phyloP scores from a whole-genome alignment of 148 eudicot species.

The Rhododendron mucronatum region DNA sequence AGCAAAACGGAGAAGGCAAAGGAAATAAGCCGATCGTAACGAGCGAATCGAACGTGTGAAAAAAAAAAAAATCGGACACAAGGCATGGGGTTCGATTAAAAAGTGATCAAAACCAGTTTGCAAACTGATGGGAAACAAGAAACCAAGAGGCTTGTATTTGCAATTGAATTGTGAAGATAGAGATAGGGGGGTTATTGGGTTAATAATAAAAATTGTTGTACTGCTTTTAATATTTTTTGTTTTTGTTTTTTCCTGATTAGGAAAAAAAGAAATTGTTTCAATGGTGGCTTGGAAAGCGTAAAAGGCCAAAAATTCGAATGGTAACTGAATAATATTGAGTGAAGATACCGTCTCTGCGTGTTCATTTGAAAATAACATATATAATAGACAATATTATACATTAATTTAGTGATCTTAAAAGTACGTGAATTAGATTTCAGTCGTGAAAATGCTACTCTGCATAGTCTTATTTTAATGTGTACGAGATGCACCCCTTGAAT shows the following conservation, averaged over 20 bases:
- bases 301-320: background rate
- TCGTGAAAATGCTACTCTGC: too few relatives aligned
- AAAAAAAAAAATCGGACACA: background rate
- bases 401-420: too few relatives aligned
- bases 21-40: background rate
- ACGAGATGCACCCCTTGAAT: too few relatives aligned
- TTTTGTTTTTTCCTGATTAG: too few relatives aligned
- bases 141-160: background rate
- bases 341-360: background rate
- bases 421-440: too few relatives aligned
- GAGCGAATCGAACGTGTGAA: conserved; percentile 1
- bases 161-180: background rate
- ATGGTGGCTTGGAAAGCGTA: background rate
- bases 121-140: background rate
- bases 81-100: background rate
- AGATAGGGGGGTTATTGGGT: background rate
- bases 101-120: background rate
- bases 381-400: too few relatives aligned
- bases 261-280: background rate
- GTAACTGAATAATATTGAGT: too few relatives aligned
- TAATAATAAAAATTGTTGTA: background rate
- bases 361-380: too few relatives aligned
- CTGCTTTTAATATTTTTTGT: background rate
- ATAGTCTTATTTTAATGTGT: too few relatives aligned
- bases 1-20: background rate